These are phyloP conservation scores for Debaryomyces sp. DNA, from an alignment of 1,139 yeast species.

Conservation along the genomic window DNA sequence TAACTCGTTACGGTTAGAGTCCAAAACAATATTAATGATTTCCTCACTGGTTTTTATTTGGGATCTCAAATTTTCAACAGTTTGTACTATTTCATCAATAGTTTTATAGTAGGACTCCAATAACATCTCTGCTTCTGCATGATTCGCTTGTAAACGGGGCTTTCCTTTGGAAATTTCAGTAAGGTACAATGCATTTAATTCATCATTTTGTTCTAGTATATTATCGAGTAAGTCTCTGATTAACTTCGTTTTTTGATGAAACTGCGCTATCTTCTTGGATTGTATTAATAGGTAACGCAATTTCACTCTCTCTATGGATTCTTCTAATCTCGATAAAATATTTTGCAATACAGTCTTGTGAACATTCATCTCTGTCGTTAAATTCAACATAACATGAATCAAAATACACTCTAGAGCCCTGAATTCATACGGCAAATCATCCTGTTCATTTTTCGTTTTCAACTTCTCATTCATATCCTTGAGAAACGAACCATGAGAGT, in stretches of 20 bases:
- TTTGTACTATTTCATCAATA: constrained; percentile 50
- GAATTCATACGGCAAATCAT: constrained; percentile 43
- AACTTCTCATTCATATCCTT: constrained; percentile 35
- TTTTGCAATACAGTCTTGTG: constrained; percentile 44
- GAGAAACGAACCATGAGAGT: constrained; percentile 38
- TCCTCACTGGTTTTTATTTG: constrained; percentile 52
- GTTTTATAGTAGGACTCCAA: constrained; percentile 48
- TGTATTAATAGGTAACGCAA: constrained; percentile 45
- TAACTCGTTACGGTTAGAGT: constrained; percentile 50
- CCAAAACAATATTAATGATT: constrained; percentile 47
- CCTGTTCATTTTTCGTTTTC: constrained; percentile 24
- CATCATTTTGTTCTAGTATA: constrained; percentile 43
- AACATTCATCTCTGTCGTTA: constrained; percentile 47
- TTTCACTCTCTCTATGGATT: constrained; percentile 42
- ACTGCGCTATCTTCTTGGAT: constrained; percentile 47
- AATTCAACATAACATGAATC: constrained; percentile 39
- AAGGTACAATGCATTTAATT: constrained; percentile 42
- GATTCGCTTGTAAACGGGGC: constrained; percentile 35
- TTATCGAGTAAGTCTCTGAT: constrained; percentile 45
- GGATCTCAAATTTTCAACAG: constrained; percentile 40
- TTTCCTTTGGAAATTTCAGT: constrained; percentile 29
- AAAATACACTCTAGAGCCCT: constrained; percentile 48
- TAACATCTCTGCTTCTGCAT: constrained; percentile 46
- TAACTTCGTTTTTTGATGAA: constrained; percentile 45
- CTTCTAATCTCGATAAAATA: constrained; percentile 40